Conservation (phyloP, 202 grass and related monocot species). For the Schoenoplectus triqueter region DNA sequence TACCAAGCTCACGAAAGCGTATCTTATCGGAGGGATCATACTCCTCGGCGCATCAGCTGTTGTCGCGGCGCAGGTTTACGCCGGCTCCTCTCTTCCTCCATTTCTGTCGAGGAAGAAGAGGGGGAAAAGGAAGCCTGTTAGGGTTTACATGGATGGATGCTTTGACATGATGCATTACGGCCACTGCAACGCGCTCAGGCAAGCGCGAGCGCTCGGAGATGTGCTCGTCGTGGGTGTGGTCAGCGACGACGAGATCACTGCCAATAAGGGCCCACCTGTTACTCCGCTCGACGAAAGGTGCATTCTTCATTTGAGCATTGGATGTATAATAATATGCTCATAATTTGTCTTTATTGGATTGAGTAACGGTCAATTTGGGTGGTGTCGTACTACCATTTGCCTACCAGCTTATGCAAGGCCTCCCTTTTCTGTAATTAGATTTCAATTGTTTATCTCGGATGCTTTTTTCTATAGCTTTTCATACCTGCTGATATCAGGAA, state of each 20-base stretch:
- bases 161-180: constrained; percentile 63
- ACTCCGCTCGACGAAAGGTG: constrained; percentile 84
- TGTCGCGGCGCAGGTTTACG: constrained; percentile 33
- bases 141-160: constrained; percentile 62
- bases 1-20: constrained; percentile 50
- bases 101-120: constrained; percentile 15
- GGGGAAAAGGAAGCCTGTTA: constrained; percentile 38
- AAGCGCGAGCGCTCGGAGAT: constrained; percentile 79
- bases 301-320: constrained; percentile 13
- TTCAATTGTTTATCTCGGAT: neutral
- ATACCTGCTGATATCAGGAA: neutral
- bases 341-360: neutral
- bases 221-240: constrained; percentile 90
- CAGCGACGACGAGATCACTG: constrained; percentile 86
- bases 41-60: constrained; percentile 42
- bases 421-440: constrained; percentile 16
- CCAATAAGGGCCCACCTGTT: constrained; percentile 87
- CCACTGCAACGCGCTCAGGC: constrained; percentile 61
- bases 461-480: too few species aligned
- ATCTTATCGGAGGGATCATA: constrained; percentile 66
- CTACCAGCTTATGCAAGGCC: neutral
- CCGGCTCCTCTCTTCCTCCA: constrained; percentile 18
- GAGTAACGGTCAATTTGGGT: neutral
- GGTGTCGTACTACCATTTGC: neutral
- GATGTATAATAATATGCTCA: neutral